A percentile compares a stretch with the other conserved stretches of the same genome.
Conservation (phyloP, 2,329 filamentous ascomycete genomes). For the Achaetomium macrosporum region DNA sequence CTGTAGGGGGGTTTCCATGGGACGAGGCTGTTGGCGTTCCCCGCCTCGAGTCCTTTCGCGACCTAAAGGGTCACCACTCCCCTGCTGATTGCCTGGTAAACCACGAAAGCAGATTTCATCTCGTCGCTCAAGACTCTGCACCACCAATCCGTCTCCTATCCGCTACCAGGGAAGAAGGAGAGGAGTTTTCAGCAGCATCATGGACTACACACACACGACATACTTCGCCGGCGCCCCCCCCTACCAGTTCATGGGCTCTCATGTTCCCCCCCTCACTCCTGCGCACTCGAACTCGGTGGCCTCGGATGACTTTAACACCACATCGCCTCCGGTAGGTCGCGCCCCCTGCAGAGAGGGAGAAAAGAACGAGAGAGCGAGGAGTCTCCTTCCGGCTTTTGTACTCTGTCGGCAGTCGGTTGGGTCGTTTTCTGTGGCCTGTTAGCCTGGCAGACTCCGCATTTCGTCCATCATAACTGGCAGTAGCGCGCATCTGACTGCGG, state of each 20-base stretch:
- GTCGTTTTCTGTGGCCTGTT: not conserved
- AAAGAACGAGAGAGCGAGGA: not conserved
- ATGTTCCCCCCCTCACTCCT: slow-evolving; percentile 47
- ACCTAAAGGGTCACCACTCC: too few species aligned
- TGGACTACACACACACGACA: slow-evolving; percentile 50
- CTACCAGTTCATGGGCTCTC: slow-evolving; percentile 46
- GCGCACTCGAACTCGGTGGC: slow-evolving; percentile 49
- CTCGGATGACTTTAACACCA: slow-evolving; percentile 50
- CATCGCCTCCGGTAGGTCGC: slow-evolving; percentile 49
- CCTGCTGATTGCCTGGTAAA: too few species aligned
- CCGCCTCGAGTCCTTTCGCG: too few species aligned
- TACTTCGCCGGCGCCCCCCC: slow-evolving; percentile 45
- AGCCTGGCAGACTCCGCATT: slow-evolving; percentile 19
- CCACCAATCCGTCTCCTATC: too few species aligned
- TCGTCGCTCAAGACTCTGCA: too few species aligned
- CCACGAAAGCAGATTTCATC: too few species aligned
- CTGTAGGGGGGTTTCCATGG: too few species aligned
- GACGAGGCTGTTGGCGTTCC: too few species aligned
- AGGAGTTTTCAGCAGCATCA: slow-evolving; percentile 25
- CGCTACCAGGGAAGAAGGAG: too few species aligned
- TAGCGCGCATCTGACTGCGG: slow-evolving; percentile 25
- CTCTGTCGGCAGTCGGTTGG: slow-evolving; percentile 3
- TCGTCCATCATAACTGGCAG: slow-evolving; percentile 20
- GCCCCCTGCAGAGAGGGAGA: slow-evolving; percentile 16
- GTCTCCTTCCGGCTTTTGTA: slow-evolving; percentile 8